These are phyloP conservation scores for Bolboschoenus planiculmis DNA, from an alignment of 176 grass and related monocot species.

Conservation along the genomic window DNA sequence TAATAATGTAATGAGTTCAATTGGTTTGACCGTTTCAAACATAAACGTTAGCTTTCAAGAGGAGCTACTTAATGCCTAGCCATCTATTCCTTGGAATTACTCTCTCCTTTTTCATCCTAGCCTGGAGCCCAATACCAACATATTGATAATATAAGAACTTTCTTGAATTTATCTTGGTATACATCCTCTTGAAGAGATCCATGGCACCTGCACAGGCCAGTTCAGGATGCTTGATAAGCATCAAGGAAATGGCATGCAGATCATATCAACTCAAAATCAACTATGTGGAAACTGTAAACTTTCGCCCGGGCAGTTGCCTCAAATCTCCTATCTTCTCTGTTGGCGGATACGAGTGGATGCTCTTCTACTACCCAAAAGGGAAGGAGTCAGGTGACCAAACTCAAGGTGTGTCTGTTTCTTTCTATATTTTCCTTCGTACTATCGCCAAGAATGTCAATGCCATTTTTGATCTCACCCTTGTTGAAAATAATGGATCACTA, in stretches of 20 bases:
- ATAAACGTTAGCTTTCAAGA: neutral
- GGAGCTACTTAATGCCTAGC: neutral
- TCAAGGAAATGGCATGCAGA: neutral
- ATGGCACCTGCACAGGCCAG: neutral
- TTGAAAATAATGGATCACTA: neutral
- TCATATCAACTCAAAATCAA: slow-evolving; percentile 13
- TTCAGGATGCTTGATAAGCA: neutral
- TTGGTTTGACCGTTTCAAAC: neutral
- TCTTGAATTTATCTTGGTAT: neutral
- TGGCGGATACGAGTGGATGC: neutral
- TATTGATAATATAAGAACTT: too few species aligned
- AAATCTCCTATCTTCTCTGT: neutral
- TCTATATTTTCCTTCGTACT: neutral
- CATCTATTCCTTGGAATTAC: neutral
- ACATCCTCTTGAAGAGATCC: neutral
- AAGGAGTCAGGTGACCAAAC: neutral
- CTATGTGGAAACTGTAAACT: neutral
- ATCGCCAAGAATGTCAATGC: neutral
- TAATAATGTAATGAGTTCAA: neutral
- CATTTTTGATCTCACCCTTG: slow-evolving; percentile 4
- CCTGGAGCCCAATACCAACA: neutral
- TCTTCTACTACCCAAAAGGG: slow-evolving; percentile 9
- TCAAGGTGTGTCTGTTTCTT: neutral
- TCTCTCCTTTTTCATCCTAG: neutral
- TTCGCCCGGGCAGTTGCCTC: neutral